Base-by-base conservation (phyloP, 495 filamentous ascomycete species). In the Achaetomiella virescens region DNA sequence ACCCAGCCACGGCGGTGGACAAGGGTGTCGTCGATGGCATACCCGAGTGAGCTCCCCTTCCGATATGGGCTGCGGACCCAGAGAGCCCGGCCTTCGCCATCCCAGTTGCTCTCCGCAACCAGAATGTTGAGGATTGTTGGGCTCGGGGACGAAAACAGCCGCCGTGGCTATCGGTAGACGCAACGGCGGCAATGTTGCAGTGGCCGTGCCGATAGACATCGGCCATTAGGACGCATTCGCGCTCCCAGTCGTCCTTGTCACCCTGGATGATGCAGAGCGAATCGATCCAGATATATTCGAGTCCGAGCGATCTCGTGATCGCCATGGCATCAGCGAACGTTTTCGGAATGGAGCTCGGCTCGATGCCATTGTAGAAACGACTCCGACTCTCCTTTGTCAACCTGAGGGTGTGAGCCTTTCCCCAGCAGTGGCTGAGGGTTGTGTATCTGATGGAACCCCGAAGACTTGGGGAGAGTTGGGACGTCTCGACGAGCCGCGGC, bases 281-380 rank as follows among this genome's bases (percentile, higher is more conserved):
- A 35, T 67, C 64, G 15, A 66, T 46, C 61, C 61, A 66, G 6
- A 65, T 31, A 43, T 65, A 67, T 1, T 57, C 33, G 12, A 55
- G 21, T 5, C 52, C 55, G 4, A 66, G 51, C 3, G 36, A 18
- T 17, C 52, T 41, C 9, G 62, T 58, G 2, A 65, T 38, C 24
- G n/a, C 48, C 12, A 68, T 58, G 6, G 63, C 66, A 21, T 68
- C 66, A 15, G 29, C 36, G 8, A 51, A 47, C 2, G 50, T 54
- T 18, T 27, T 35, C 3, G 52, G 52, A 0, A 54, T 17, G 12
- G 24, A n/a, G 12, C 27, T 18, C 11, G 5, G 2, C 9, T 15
- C 4, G 6, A 54, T 37, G 0, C 42, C 42, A 11, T 37, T 20
- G 10, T 20, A 35, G 5, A 33, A 14, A 2, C 18, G n/a, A 1